These are phyloP conservation scores for Rhizophlyctis rosea DNA, from an alignment of 192 early-diverging fungal genomes.

Conservation along the genomic window DNA sequence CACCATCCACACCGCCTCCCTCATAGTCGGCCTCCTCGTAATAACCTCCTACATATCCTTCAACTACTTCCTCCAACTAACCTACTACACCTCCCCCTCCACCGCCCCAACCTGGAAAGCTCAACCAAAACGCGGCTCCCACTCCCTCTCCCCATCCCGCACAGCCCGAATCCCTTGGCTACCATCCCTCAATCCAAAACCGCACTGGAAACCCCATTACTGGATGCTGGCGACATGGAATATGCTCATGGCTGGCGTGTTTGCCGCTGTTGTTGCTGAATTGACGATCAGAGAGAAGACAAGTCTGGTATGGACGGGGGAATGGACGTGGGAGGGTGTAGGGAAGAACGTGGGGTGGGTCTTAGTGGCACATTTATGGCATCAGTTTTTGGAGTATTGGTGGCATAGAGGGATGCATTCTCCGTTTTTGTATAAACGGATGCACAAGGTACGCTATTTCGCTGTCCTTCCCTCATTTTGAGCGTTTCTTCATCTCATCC, in stretches of 20 bases:
- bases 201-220: background rate
- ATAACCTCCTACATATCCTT: background rate
- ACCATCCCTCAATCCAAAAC: background rate
- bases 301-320: background rate
- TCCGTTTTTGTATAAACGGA: background rate
- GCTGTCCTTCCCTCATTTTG: too few relatives aligned
- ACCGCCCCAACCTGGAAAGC: background rate
- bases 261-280: background rate
- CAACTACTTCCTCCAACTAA: background rate
- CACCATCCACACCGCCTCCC: too few relatives aligned
- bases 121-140: slow-evolving; percentile 1
- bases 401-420: background rate
- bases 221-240: background rate
- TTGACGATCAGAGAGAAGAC: background rate
- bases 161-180: background rate
- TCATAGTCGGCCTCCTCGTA: background rate
- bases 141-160: background rate
- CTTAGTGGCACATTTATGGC: background rate
- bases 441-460: background rate
- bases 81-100: background rate
- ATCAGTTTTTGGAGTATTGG: background rate
- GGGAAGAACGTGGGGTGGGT: background rate
- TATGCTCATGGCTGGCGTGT: background rate
- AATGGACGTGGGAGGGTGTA: background rate
- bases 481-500: too few relatives aligned